Percentiles rank a stretch among this genome's conserved stretches.
phyloP scores from a whole-genome alignment of 441 rosid genomes.

The Gossypium trilobum region DNA sequence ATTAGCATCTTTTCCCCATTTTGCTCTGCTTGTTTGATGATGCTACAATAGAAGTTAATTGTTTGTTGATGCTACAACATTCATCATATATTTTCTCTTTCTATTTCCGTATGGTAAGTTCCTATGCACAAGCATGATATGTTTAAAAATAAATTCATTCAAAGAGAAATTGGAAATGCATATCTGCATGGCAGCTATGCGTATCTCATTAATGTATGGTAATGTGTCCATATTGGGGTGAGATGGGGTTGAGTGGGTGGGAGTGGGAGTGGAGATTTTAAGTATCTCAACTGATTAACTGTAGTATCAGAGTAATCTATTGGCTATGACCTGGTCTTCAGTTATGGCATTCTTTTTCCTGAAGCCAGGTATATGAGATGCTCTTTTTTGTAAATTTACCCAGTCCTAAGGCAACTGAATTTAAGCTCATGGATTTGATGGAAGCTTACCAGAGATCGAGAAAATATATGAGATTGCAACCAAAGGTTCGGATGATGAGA shows the following conservation, averaged over 20 bases:
- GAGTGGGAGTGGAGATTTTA: not conserved
- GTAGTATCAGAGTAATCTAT: conserved; percentile 14
- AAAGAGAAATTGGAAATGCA: not conserved
- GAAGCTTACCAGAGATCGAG: conserved; percentile 98
- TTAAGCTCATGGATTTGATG: conserved; percentile 79
- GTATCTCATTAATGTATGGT: not conserved
- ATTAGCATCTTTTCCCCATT: not conserved
- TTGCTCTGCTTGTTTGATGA: not conserved
- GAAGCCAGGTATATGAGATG: conserved; percentile 43
- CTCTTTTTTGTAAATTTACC: conserved; percentile 37
- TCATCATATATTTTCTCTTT: not conserved
- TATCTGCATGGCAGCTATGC: not conserved
- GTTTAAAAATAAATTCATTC: not conserved
- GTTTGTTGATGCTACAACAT: not conserved
- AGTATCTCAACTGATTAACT: not conserved
- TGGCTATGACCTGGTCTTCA: conserved; percentile 33
- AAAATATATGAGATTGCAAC: conserved; percentile 83
- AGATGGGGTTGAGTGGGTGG: not conserved
- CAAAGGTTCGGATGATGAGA: conserved; percentile 82
- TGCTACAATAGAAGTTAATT: not conserved
- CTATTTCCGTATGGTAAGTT: not conserved
- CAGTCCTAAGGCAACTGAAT: conserved; percentile 57
- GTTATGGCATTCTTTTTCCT: conserved; percentile 35
- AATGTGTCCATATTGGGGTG: not conserved
- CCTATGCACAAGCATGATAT: not conserved